Evolutionary conservation across 768 basidiomycete species (phyloP).

Genomic region (Phaeotremella fagi): DNA sequence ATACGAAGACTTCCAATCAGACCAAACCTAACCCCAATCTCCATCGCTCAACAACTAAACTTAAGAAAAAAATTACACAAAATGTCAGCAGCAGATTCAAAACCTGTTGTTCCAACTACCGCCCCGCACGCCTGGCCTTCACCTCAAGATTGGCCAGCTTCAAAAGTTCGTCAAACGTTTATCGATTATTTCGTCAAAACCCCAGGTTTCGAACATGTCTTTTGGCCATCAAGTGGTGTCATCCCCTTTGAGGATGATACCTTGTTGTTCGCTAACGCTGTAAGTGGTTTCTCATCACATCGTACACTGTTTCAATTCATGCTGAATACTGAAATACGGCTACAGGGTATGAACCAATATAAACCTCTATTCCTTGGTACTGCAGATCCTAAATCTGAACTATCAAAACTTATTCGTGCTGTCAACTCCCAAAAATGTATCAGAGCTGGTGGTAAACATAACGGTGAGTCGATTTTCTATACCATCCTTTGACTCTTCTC

Average conservation of each 20-base stretch:
- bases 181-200: slow-evolving; percentile 77
- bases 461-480: slow-evolving; percentile 56
- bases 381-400: slow-evolving; percentile 88
- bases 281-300: slow-evolving; percentile 53
- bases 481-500: not conserved
- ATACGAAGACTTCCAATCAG: not conserved
- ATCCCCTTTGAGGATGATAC: slow-evolving; percentile 98
- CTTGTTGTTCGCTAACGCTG: slow-evolving; percentile 94
- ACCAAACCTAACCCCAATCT: not conserved
- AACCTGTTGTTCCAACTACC: slow-evolving; percentile 29
- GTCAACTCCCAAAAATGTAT: slow-evolving; percentile 98
- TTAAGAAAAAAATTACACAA: too few species aligned
- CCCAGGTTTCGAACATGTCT: slow-evolving; percentile 62
- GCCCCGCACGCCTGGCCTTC: slow-evolving; percentile 43
- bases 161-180: slow-evolving; percentile 77
- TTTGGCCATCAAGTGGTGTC: slow-evolving; percentile 83
- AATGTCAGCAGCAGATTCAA: slow-evolving; percentile 24
- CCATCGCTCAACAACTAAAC: too few species aligned
- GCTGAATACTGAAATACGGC: not conserved
- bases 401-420: slow-evolving; percentile 84
- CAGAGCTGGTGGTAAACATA: slow-evolving; percentile 97
- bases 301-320: not conserved
- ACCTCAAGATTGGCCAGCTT: slow-evolving; percentile 64
- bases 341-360: slow-evolving; percentile 61
- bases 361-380: slow-evolving; percentile 97